Evolutionary conservation across 2,329 filamentous ascomycete species (phyloP), one percentile per base, ranked within the genome.

Genomic region (Penicillium rolfsii): DNA sequence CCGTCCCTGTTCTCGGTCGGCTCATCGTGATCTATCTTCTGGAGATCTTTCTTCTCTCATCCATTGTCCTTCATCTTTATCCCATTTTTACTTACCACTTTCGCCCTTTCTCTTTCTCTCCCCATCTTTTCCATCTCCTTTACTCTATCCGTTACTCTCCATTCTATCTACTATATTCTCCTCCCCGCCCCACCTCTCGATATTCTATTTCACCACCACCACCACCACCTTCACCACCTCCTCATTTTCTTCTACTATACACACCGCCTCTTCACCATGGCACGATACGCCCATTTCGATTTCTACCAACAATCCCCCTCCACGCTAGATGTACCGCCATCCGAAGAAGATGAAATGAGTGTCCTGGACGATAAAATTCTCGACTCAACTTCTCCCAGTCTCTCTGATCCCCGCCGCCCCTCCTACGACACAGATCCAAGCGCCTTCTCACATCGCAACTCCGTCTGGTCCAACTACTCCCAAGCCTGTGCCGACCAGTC

Each of bases 311-410:
- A 77, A 64, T 73, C 77, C 59, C 74, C 79, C 28, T 77, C 78
- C 61, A 70, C 76, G 50, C 71, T 80, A 64, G 77, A 80, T 62
- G 67, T 78, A 60, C 70, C 75, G 43, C 68, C 73, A 53, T 76
- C 75, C 61, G 79, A 80, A 70, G 79, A 81, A 68, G 83, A 84
- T 70, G 82, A 85, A 71, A 82, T 83, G 79, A 81, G 79, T 67
- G 75, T 81, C 61, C 71, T 82, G 57, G 79, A 83, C 66, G 79
- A 82, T 58, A 77, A 79, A 67, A 81, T 83, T 54, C 74, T 85
- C 55, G 83, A 85, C 71, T 75, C 81, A 49, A 75, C 77, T 69
- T 75, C 79, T 28, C 74, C 78, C 71, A 79, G 83, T 63, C 81
- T 85, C 71, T 79, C 79, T 67, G 76, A 80, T 65, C 76, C 76